Base-by-base conservation (phyloP, 2,329 filamentous ascomycete species). In the Cercospora citrullina region DNA sequence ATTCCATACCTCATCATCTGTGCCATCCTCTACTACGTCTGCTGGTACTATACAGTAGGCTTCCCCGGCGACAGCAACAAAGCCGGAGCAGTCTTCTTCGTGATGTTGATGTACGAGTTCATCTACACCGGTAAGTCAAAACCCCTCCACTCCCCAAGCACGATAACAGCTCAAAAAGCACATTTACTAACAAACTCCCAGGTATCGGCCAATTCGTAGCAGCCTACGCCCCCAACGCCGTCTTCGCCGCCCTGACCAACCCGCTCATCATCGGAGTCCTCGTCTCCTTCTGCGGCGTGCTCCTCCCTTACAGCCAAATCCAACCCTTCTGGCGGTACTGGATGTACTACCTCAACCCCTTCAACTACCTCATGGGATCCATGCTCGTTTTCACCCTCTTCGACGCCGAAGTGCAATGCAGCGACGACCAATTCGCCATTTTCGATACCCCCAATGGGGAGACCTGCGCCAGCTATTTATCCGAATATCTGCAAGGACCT, bases 1-100 rank as follows among this genome's bases (percentile, higher is more conserved):
- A 83, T 93, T 1, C 90, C 90, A 0, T 93, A 85, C 78, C 83
- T 87, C 39, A 81, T 87, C 23, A 66, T 92, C 18, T 87, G 88
- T 3, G 88, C 85, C 8, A 79, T 91, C 18, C 67, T 84, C 2
- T 86, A 86, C 77, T 74, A 70, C 64, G 77, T 81, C 0, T 75
- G 72, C 60, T 78, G 73, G 69, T 79, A 79, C 74, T 79, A 71
- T 65, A 77, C 76, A 1, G 73, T 73, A 18, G 77, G 77, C n/a
- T 84, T 87, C 73, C 81, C 84, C 0, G 36, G 33, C 1, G 76
- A 77, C 2, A 79, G 81, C 6, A 69, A 75, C 51, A 83, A 83
- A n/a, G 82, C 86, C 1, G 87, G 87, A 30, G 81, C 80, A 0
- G 73, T 75, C 23, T 76, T 77, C 71, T 77, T 77, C 68, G 74